These are phyloP conservation scores for Penicillium ochrochloron DNA, from an alignment of 495 filamentous ascomycete genomes.

Conservation along the genomic window DNA sequence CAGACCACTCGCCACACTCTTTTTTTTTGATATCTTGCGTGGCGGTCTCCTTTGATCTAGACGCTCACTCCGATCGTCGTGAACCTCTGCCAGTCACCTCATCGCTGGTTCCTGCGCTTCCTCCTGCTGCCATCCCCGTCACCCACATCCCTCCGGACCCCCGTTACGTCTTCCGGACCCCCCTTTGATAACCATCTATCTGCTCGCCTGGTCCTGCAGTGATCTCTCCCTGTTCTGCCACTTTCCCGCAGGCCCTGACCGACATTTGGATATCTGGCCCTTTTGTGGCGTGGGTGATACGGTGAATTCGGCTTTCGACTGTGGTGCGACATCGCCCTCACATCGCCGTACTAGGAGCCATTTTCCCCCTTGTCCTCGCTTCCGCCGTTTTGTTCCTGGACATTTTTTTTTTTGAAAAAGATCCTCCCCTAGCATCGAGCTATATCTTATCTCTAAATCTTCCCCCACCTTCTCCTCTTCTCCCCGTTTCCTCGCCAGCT, in stretches of 20 bases:
- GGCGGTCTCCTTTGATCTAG: constrained; percentile 7
- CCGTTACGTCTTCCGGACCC: background rate
- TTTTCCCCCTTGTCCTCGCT: constrained; percentile 27
- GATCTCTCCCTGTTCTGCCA: constrained; percentile 7
- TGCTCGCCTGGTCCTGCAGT: constrained; percentile 16
- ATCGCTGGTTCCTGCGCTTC: background rate
- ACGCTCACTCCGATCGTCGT: background rate
- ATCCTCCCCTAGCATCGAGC: constrained; percentile 13
- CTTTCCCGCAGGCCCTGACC: constrained; percentile 41
- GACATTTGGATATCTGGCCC: constrained; percentile 41
- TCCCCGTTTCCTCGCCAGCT: background rate
- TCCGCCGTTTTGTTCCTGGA: constrained; percentile 24
- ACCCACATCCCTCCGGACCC: background rate
- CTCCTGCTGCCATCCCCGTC: constrained; percentile 2
- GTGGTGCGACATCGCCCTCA: constrained; percentile 43
- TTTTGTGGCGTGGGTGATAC: constrained; percentile 37
- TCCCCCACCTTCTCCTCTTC: background rate
- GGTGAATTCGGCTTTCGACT: constrained; percentile 42
- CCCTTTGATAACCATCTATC: constrained; percentile 4
- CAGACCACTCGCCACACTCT: constrained; percentile 26
- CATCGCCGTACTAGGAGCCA: constrained; percentile 15
- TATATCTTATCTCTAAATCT: constrained; percentile 2
- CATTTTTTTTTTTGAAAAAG: background rate
- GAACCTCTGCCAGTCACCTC: background rate
- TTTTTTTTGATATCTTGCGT: constrained; percentile 15